Conservation (phyloP, 768 basidiomycete genomes). For the Macrolepiota fuliginosa region DNA sequence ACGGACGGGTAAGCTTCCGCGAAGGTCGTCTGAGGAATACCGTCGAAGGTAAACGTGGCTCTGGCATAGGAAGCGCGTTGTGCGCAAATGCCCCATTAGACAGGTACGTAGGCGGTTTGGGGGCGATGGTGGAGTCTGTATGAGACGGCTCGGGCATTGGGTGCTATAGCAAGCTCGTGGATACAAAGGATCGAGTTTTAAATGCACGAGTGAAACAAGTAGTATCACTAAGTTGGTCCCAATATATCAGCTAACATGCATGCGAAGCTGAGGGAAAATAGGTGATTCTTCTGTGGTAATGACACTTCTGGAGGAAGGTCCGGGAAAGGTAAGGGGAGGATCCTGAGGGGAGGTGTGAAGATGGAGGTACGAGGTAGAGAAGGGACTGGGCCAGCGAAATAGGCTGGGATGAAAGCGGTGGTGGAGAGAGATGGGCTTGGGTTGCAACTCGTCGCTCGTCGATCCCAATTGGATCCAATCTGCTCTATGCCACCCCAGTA, state of each 20-base stretch:
- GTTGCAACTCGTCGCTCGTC: slow-evolving; percentile 12
- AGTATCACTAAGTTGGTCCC: neutral
- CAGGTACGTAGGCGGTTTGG: slow-evolving; percentile 2
- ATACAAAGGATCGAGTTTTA: neutral
- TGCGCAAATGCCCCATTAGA: neutral
- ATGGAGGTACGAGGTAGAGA: neutral
- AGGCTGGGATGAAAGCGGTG: neutral
- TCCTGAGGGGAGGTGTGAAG: neutral
- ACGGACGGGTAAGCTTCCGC: slow-evolving; percentile 29
- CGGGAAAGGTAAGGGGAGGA: neutral
- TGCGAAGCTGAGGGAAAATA: neutral
- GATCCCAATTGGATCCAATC: slow-evolving; percentile 14
- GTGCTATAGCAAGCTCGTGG: neutral
- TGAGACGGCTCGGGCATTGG: neutral
- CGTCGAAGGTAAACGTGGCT: slow-evolving; percentile 11
- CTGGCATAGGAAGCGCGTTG: neutral
- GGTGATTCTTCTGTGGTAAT: neutral
- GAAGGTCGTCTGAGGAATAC: slow-evolving; percentile 10
- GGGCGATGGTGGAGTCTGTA: neutral
- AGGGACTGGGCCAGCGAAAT: neutral
- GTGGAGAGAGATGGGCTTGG: slow-evolving; percentile 2
- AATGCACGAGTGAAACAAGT: neutral
- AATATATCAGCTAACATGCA: neutral
- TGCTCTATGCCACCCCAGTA: slow-evolving; percentile 8
- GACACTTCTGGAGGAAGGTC: neutral